Percentiles rank a stretch among this genome's conserved stretches.
Evolutionary conservation across 176 grass and related monocot genomes (phyloP).

Genomic region (Leersia perrieri): DNA sequence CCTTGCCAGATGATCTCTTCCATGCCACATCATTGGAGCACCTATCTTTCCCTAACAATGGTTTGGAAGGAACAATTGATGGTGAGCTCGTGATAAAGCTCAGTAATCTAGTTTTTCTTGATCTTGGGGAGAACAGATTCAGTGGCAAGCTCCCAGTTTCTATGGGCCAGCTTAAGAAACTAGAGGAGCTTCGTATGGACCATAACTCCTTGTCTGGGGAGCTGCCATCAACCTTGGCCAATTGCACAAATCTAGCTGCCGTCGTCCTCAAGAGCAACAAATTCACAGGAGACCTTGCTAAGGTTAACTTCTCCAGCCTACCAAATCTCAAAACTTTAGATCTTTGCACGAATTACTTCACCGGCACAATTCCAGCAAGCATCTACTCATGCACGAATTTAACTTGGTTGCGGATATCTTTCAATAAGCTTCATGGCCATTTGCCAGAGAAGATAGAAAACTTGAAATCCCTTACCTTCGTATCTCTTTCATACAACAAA

Average conservation of each 20-base stretch:
- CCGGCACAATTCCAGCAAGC: slow-evolving; percentile 5
- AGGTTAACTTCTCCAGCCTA: slow-evolving; percentile 10
- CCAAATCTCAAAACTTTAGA: slow-evolving; percentile 13
- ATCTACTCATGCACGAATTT: slow-evolving; percentile 4
- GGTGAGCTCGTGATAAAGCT: neutral
- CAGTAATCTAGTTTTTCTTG: slow-evolving; percentile 1
- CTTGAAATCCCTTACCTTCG: neutral
- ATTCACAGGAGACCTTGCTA: slow-evolving; percentile 13
- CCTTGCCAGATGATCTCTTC: neutral
- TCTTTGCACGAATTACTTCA: slow-evolving; percentile 7
- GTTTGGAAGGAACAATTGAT: neutral
- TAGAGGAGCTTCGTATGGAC: slow-evolving; percentile 8
- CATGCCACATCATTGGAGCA: neutral
- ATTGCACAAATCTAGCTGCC: slow-evolving; percentile 8
- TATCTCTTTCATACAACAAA: neutral
- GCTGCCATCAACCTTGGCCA: slow-evolving; percentile 7
- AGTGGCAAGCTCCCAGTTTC: neutral
- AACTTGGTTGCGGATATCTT: neutral
- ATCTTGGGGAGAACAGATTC: slow-evolving; percentile 5
- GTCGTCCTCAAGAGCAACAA: neutral
- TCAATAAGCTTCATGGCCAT: neutral
- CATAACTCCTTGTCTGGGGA: slow-evolving; percentile 14
- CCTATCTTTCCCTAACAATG: slow-evolving; percentile 24
- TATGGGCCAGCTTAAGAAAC: neutral
- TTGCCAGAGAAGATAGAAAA: neutral